phyloP scores from a whole-genome alignment of 2,329 filamentous ascomycete genomes.

The Paraphoma sp. region DNA sequence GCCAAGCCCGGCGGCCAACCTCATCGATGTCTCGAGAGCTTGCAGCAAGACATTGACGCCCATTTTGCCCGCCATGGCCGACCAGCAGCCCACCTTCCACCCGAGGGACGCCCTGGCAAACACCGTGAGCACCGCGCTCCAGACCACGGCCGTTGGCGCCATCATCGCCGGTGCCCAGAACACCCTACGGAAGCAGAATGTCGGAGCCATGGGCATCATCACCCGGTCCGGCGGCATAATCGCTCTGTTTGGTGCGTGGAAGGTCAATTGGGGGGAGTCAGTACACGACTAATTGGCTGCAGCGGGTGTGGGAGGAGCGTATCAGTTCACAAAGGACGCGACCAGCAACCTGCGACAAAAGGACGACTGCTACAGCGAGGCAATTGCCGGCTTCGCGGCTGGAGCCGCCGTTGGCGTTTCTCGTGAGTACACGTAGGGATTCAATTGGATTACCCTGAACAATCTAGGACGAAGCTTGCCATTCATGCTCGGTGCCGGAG shows the following conservation, averaged over 20 bases:
- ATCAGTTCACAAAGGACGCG: constrained; percentile 77
- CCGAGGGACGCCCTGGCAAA: constrained; percentile 76
- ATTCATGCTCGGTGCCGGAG: constrained; percentile 72
- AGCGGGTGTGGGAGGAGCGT: constrained; percentile 78
- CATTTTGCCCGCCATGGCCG: constrained; percentile 46
- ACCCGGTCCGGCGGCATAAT: constrained; percentile 79
- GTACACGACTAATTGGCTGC: constrained; percentile 36
- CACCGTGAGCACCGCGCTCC: constrained; percentile 67
- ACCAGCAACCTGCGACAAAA: constrained; percentile 85
- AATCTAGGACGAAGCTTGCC: constrained; percentile 69
- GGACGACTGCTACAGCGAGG: constrained; percentile 78
- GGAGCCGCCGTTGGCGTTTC: constrained; percentile 75
- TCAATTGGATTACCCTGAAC: constrained; percentile 15
- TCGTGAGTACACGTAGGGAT: constrained; percentile 61
- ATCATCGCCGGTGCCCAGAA: constrained; percentile 83
- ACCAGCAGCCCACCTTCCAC: constrained; percentile 60
- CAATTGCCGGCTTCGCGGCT: constrained; percentile 76
- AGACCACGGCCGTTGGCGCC: constrained; percentile 72
- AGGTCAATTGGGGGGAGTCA: not conserved
- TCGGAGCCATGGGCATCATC: constrained; percentile 81
- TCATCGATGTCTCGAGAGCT: constrained; percentile 20
- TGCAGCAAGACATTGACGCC: constrained; percentile 29
- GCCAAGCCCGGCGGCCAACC: constrained; percentile 19
- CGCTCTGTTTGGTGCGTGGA: constrained; percentile 66
- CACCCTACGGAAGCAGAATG: constrained; percentile 81